These are phyloP conservation scores for Ogataea methanolica DNA, from an alignment of 805 yeast genomes.

Conservation along the genomic window DNA sequence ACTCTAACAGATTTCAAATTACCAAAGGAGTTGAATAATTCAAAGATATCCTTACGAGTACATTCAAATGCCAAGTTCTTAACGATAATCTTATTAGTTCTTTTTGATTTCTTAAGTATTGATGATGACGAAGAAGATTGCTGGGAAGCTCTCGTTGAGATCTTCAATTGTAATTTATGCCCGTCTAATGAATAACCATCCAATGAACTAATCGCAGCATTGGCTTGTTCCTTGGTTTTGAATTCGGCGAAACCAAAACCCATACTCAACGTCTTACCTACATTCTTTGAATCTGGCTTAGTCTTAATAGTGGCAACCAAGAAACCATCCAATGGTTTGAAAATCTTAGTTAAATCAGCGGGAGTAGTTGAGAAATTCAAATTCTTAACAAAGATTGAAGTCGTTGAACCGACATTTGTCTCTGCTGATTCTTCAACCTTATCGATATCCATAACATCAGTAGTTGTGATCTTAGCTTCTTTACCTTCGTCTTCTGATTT, in stretches of 20 bases:
- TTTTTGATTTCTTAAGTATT: constrained; percentile 33
- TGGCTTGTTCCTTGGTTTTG: constrained; percentile 71
- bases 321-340: constrained; percentile 74
- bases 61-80: constrained; percentile 98
- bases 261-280: constrained; percentile 76
- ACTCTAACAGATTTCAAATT: constrained; percentile 91
- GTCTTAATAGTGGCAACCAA: constrained; percentile 77
- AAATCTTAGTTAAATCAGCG: constrained; percentile 49
- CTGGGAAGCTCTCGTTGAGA: constrained; percentile 67
- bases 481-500: constrained; percentile 28
- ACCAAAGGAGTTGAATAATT: constrained; percentile 91
- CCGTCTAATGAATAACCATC: constrained; percentile 83
- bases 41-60: constrained; percentile 85
- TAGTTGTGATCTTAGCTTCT: constrained; percentile 31
- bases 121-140: constrained; percentile 32
- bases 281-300: constrained; percentile 78
- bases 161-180: constrained; percentile 82
- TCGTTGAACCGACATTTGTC: constrained; percentile 63
- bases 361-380: constrained; percentile 78
- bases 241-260: constrained; percentile 97
- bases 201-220: constrained; percentile 63
- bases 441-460: constrained; percentile 15
- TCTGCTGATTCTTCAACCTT: constrained; percentile 32
- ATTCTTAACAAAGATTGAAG: constrained; percentile 87
- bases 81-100: constrained; percentile 78